phyloP scores from a whole-genome alignment of 768 basidiomycete genomes.

The Tubosaeta brunneosetosa region DNA sequence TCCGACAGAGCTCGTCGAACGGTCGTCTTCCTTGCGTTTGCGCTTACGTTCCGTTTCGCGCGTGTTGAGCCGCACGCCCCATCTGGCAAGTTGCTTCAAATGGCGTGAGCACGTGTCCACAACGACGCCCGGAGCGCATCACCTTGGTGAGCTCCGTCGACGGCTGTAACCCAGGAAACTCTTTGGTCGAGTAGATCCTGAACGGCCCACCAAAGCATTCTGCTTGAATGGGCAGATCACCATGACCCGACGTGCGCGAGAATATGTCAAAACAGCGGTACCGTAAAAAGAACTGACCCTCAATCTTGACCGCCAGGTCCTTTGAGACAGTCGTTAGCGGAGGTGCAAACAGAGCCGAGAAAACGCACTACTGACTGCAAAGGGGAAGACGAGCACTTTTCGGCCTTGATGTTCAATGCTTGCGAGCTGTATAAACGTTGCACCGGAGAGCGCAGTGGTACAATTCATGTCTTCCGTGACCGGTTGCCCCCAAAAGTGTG shows the following conservation, averaged over 20 bases:
- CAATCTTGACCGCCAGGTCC: constrained; percentile 65
- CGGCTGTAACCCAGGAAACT: constrained; percentile 65
- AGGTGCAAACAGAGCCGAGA: constrained; percentile 2
- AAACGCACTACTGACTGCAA: constrained; percentile 41
- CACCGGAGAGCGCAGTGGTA: constrained; percentile 55
- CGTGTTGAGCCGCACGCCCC: constrained; percentile 34
- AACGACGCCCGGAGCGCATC: background rate
- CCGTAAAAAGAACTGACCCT: constrained; percentile 65
- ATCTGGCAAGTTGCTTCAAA: constrained; percentile 31
- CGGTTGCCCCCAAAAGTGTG: constrained; percentile 37
- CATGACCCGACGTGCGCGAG: constrained; percentile 29
- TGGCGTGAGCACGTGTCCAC: background rate
- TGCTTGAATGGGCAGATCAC: constrained; percentile 46
- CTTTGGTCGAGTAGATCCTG: constrained; percentile 67
- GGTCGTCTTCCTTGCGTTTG: constrained; percentile 25
- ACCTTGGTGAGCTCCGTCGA: constrained; percentile 72
- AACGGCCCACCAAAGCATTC: constrained; percentile 65
- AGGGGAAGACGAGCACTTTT: constrained; percentile 57
- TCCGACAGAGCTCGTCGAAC: constrained; percentile 3
- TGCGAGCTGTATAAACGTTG: constrained; percentile 55
- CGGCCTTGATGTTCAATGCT: constrained; percentile 50
- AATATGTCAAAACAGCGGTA: constrained; percentile 67
- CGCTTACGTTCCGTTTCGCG: constrained; percentile 35
- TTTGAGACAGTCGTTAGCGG: constrained; percentile 21
- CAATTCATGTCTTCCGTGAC: constrained; percentile 41